Percentiles rank a stretch among this genome's conserved stretches.
Evolutionary conservation across 495 filamentous ascomycete species (phyloP).

Genomic region (Trichoderma orchidacearum): DNA sequence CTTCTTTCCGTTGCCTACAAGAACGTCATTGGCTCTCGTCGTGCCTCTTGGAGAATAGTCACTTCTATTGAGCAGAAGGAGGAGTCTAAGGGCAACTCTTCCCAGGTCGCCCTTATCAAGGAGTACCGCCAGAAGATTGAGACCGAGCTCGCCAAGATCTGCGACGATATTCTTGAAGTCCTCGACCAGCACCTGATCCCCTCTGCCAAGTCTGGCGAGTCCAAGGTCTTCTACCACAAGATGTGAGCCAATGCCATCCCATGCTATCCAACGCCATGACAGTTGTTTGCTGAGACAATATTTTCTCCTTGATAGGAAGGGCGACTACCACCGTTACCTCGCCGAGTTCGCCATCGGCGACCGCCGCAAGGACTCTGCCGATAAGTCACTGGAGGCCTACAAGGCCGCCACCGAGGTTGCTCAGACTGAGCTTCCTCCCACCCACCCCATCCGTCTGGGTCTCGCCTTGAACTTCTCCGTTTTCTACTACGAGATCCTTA

Average conservation of each 20-base stretch:
- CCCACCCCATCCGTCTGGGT: constrained; percentile 97
- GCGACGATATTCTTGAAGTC: constrained; percentile 95
- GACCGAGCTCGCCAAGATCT: constrained; percentile 96
- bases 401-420: constrained; percentile 97
- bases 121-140: constrained; percentile 99
- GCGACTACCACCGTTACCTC: constrained; percentile 99
- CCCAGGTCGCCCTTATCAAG: constrained; percentile 90
- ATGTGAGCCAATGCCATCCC: constrained; percentile 63
- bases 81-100: constrained; percentile 97
- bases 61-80: constrained; percentile 99
- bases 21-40: constrained; percentile 98
- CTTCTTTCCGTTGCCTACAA: constrained; percentile 99
- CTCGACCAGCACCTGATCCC: constrained; percentile 94
- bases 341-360: constrained; percentile 97
- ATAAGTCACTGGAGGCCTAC: constrained; percentile 96
- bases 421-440: constrained; percentile 93
- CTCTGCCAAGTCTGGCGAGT: constrained; percentile 91
- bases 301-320: constrained; percentile 55
- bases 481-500: constrained; percentile 99
- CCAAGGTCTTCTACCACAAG: constrained; percentile 99
- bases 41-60: constrained; percentile 99
- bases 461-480: constrained; percentile 99
- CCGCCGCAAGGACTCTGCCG: constrained; percentile 92
- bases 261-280: background rate
- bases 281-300: constrained; percentile 13